Evolutionary conservation across 306 rosid genomes (phyloP).

Genomic region (Malus domestica): ASM211411v1 NC_041804.1:1632501-1633000

Average conservation of each 20-base stretch:
- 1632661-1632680: constrained; percentile 81
- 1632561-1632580: constrained; percentile 74
- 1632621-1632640: constrained; percentile 44
- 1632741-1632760: constrained; percentile 5
- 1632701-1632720: constrained; percentile 39
- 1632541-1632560: constrained; percentile 88
- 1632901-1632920: constrained; percentile 12
- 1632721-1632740: constrained; percentile 38
- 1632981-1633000: constrained; percentile 38
- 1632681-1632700: constrained; percentile 61
- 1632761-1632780: neutral
- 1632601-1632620: constrained; percentile 26
- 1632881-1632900: constrained; percentile 18
- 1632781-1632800: neutral
- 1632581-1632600: constrained; percentile 47
- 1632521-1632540: constrained; percentile 46
- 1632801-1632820: neutral
- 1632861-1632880: constrained; percentile 20
- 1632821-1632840: constrained; percentile 37
- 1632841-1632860: constrained; percentile 34
- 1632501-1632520: constrained; percentile 28
- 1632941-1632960: constrained; percentile 8
- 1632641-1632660: constrained; percentile 70
- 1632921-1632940: constrained; percentile 22
- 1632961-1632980: constrained; percentile 25